Conservation (phyloP, 306 rosid genomes). For the Rosa lucieae region DNA sequence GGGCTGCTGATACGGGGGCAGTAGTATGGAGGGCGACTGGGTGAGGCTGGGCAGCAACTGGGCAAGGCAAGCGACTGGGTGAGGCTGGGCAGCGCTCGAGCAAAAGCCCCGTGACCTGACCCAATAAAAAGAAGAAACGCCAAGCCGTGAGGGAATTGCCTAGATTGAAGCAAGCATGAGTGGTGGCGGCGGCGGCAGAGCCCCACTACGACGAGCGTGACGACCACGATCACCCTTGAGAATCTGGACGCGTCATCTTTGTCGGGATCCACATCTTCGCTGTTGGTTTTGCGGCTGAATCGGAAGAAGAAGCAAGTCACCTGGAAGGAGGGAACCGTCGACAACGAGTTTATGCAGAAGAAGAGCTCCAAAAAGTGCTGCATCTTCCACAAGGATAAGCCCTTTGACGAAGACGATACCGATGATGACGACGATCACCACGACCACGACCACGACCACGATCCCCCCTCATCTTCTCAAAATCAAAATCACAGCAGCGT, state of each 20-base stretch:
- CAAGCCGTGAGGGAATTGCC: no score
- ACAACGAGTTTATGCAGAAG: slow-evolving; percentile 95
- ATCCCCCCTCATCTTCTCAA: slow-evolving; percentile 6
- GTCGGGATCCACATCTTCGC: slow-evolving; percentile 35
- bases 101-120: not conserved
- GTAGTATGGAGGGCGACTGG: no score
- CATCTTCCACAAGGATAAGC: slow-evolving; percentile 80
- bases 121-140: not conserved
- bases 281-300: slow-evolving; percentile 63
- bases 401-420: slow-evolving; percentile 87
- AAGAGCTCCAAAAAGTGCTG: slow-evolving; percentile 97
- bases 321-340: slow-evolving; percentile 94
- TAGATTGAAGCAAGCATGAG: not conserved
- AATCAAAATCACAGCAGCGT: not conserved
- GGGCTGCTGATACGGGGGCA: no score
- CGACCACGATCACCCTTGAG: slow-evolving; percentile 54
- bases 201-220: slow-evolving; percentile 12
- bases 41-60: no score
- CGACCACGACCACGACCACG: slow-evolving; percentile 19
- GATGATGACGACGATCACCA: slow-evolving; percentile 53
- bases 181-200: slow-evolving; percentile 8
- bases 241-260: slow-evolving; percentile 36
- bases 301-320: slow-evolving; percentile 84
- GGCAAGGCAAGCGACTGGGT: no score
- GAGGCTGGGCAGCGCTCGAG: no score